Evolutionary conservation across 805 yeast genomes (phyloP), one percentile per base, ranked within the genome.

Genomic region (Candida multigemmis): DNA sequence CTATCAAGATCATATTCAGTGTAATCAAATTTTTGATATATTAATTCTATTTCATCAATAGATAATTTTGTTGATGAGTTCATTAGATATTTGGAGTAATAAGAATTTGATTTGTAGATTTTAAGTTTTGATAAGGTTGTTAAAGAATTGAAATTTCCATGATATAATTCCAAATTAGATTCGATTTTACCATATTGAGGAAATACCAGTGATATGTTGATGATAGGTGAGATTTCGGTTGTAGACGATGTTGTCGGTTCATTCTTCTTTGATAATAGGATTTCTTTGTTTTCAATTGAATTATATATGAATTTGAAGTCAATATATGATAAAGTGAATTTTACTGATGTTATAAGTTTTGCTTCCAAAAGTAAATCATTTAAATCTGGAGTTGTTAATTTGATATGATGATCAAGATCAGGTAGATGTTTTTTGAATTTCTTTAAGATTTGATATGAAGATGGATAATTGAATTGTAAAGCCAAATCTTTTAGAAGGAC

Each of bases 381-480:
- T n/a, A 56, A 25, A 6, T 13, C 14, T 19, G 34, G 27, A 6
- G 56, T 31, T 1, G 39, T 23, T 12, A 34, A 31, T 5, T 38
- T 22, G 23, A 53, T 36, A 3, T 37, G 44, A 7, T 27, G 19
- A 23, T 40, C 47, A 1, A 33, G n/a, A 3, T 46, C n/a, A 4
- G 37, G 33, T 1, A 50, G 34, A 5, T 34, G 28, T 26, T 48
- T 50, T 12, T 51, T 32, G 6, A 59, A 19, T 30, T 42, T 44
- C n/a, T 33, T 26, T 16, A 61, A 47, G 12, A 61, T 31, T 36
- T 61, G 68, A 32, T 61, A 60, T 4, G 66, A 53, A 6, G 67
- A 60, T 2, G 68, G 65, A 27, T 42, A 60, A 32, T 51, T 53
- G 62, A 63, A 60, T 7, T 49, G 28, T 15, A 16, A 21, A 6